These are phyloP conservation scores for Hypoxylon sp. DNA, from an alignment of 2,329 filamentous ascomycete species.

Conservation along the genomic window DNA sequence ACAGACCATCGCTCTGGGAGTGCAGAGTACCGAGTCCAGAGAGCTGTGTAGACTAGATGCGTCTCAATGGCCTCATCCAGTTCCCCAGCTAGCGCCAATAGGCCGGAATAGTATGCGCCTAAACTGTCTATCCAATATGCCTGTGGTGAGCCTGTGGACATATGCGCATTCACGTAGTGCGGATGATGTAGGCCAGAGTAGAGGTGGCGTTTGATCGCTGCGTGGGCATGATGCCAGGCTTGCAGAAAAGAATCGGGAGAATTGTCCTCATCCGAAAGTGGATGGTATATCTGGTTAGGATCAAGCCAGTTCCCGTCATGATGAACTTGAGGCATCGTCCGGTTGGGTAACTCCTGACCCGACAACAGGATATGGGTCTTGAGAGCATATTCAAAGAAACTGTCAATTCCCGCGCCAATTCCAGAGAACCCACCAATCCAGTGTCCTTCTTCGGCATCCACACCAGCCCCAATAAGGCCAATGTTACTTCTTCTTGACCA, in stretches of 20 bases:
- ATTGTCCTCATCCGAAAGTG: slow-evolving; percentile 75
- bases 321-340: slow-evolving; percentile 58
- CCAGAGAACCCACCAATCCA: slow-evolving; percentile 94
- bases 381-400: slow-evolving; percentile 98
- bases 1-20: slow-evolving; percentile 96
- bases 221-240: slow-evolving; percentile 88
- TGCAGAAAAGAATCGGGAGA: slow-evolving; percentile 83
- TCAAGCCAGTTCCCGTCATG: slow-evolving; percentile 66
- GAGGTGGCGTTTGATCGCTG: slow-evolving; percentile 90
- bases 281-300: slow-evolving; percentile 73
- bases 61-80: slow-evolving; percentile 91
- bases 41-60: slow-evolving; percentile 89
- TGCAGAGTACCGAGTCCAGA: slow-evolving; percentile 96
- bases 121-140: slow-evolving; percentile 97
- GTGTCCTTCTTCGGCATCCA: slow-evolving; percentile 89
- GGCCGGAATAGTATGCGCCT: slow-evolving; percentile 93
- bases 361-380: slow-evolving; percentile 95
- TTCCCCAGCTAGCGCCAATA: slow-evolving; percentile 88
- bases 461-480: slow-evolving; percentile 89
- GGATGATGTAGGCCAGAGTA: slow-evolving; percentile 89
- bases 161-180: slow-evolving; percentile 92
- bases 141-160: slow-evolving; percentile 87
- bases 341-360: slow-evolving; percentile 74
- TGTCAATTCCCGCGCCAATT: slow-evolving; percentile 96
- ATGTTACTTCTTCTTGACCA: slow-evolving; percentile 90